These are phyloP conservation scores for Dactylellina drechsleri DNA, from an alignment of 2,329 filamentous ascomycete species.

Conservation along the genomic window DNA sequence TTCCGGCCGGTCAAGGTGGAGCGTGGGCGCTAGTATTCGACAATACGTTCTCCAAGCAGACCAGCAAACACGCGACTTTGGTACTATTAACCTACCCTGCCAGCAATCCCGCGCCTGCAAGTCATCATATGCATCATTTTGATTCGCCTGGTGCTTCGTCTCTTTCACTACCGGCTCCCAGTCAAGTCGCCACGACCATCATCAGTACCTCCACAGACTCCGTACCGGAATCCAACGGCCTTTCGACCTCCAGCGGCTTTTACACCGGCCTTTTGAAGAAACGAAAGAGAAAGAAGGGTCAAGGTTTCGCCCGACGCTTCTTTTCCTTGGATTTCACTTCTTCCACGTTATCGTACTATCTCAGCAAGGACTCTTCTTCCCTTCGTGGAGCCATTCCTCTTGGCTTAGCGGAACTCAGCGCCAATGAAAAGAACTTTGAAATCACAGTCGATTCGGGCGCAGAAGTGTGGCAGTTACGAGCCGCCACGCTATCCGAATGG, in stretches of 20 bases:
- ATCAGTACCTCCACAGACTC: constrained; percentile 56
- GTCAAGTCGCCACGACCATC: constrained; percentile 32
- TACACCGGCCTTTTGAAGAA: constrained; percentile 89
- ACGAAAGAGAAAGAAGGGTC: constrained; percentile 88
- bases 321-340: constrained; percentile 96
- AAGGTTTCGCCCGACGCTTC: constrained; percentile 90
- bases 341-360: constrained; percentile 94
- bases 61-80: constrained; percentile 93
- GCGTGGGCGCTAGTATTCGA: constrained; percentile 98
- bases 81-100: constrained; percentile 94
- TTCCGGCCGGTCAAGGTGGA: constrained; percentile 76
- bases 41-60: constrained; percentile 97
- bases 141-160: constrained; percentile 53
- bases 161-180: constrained; percentile 24
- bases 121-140: constrained; percentile 71
- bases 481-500: constrained; percentile 84
- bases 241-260: constrained; percentile 50
- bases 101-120: constrained; percentile 77
- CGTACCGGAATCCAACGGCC: constrained; percentile 43
- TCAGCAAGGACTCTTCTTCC: constrained; percentile 90
- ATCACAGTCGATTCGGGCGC: constrained; percentile 97
- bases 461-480: constrained; percentile 93
- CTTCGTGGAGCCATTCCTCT: constrained; percentile 91
- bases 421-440: constrained; percentile 85
- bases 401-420: constrained; percentile 87